These are phyloP conservation scores for Geotrichum reessii DNA, from an alignment of 1,139 yeast genomes.

Conservation along the genomic window DNA sequence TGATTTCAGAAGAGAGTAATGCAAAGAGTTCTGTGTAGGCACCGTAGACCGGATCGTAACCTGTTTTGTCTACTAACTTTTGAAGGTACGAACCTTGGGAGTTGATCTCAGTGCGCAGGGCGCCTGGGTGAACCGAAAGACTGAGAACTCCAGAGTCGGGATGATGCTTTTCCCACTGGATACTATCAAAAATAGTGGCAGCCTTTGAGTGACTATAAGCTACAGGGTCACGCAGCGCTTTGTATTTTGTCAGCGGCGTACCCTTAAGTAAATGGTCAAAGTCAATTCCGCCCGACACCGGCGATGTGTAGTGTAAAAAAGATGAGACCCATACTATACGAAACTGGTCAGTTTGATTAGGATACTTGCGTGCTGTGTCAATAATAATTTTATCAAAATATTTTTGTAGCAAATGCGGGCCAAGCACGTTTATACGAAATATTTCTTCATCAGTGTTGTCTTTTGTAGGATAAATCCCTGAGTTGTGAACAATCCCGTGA, in stretches of 20 bases:
- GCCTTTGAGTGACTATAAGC: constrained; percentile 48
- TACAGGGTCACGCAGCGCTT: not conserved
- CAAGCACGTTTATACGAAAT: constrained; percentile 49
- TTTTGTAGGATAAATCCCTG: constrained; percentile 47
- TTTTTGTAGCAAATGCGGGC: constrained; percentile 47
- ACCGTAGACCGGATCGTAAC: constrained; percentile 36
- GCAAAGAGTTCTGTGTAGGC: constrained; percentile 43
- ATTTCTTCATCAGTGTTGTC: constrained; percentile 45
- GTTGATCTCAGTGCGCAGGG: constrained; percentile 40
- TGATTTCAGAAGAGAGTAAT: constrained; percentile 41
- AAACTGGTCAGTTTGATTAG: constrained; percentile 22
- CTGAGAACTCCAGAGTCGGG: constrained; percentile 20
- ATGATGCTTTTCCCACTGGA: constrained; percentile 38
- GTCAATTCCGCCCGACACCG: constrained; percentile 39
- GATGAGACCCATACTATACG: constrained; percentile 48
- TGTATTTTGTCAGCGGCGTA: constrained; percentile 3
- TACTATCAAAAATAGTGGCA: constrained; percentile 40
- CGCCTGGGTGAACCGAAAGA: constrained; percentile 45
- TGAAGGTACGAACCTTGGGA: constrained; percentile 9
- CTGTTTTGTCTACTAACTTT: constrained; percentile 9
- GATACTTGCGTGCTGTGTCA: constrained; percentile 31
- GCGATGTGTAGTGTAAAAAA: constrained; percentile 37
- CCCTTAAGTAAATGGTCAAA: constrained; percentile 36
- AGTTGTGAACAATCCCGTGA: constrained; percentile 35
- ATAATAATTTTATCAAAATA: constrained; percentile 43